Conservation (phyloP, 306 rosid genomes). For the Castanospermum australe region DNA sequence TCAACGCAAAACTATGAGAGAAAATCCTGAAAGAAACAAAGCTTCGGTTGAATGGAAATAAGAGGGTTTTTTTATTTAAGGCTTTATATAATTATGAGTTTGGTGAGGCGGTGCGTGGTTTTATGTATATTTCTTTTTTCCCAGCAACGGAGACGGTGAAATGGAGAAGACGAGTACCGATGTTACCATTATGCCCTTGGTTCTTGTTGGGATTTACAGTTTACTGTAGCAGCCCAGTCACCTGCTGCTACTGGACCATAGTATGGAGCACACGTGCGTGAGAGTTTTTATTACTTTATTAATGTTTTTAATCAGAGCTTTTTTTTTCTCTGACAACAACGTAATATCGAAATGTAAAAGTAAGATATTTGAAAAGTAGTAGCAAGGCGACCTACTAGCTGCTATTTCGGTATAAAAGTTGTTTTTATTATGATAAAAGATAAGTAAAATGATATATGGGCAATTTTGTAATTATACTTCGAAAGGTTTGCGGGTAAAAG, state of each 20-base stretch:
- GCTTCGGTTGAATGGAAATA: neutral
- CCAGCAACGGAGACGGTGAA: neutral
- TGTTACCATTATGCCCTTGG: conserved; percentile 27
- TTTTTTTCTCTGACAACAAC: too few relatives aligned
- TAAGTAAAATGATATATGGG: neutral
- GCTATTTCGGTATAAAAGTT: too few relatives aligned
- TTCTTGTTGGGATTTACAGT: conserved; percentile 1
- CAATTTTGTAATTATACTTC: neutral
- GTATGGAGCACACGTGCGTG: too few relatives aligned
- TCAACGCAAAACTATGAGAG: neutral
- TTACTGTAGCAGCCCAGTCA: too few relatives aligned
- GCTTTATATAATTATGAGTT: neutral
- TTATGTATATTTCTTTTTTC: neutral
- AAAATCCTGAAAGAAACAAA: neutral
- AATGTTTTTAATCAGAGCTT: too few relatives aligned
- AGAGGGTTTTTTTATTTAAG: neutral
- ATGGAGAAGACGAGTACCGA: neutral
- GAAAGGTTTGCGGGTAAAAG: neutral
- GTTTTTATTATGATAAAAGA: too few relatives aligned
- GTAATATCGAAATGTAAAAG: too few relatives aligned
- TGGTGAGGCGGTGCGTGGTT: neutral
- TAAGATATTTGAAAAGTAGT: too few relatives aligned
- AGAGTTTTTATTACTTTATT: too few relatives aligned
- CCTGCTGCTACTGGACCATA: too few relatives aligned
- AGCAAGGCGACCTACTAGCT: too few relatives aligned